Evolutionary conservation across 1,284 basidiomycete species (phyloP), one percentile per base, ranked within the genome.

Genomic region (Termitomyces sp.): DNA sequence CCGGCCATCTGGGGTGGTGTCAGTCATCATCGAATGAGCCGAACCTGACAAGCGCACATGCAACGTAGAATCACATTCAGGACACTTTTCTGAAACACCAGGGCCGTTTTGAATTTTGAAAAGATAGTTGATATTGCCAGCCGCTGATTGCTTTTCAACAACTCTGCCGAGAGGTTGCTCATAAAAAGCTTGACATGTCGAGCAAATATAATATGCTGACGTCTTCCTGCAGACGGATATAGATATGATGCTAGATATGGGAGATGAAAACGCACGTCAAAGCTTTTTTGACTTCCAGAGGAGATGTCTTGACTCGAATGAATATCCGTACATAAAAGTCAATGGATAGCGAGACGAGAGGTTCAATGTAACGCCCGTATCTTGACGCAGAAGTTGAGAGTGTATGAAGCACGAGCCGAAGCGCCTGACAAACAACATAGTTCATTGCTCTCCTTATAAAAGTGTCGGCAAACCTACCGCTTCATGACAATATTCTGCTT

Each of bases 241-340:
- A 16, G 37, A 16, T 30, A 39, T 42, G 5, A 39, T 28, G 18
- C 31, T 39, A 5, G 13, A 35, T 28, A 16, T 7, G 46, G 18
- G 21, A 28, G 30, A 8, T 45, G 24, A 19, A 7, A 39, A 68
- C 82, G 58, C 62, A 92, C 93, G 82, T 83, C 21, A 88, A 77
- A 2, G 83, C 72, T 57, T 84, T 86, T 71, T 99, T 99, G 33
- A 96, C 94, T 66, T 94, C 86, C n/a, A 86, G 72, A 0, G 93
- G 86, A 1, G 84, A 78, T 0, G 85, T 80, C 57, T 83, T 75
- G 4, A 99, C 76, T 13, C 87, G 83, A 9, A 98, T 83, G 65
- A 98, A 99, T 13, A 98, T 68, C 6, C 97, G 88, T 24, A 97
- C 86, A 68, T 99, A 99, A 67, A 99, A 99, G 66, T 99, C 97